Evolutionary conservation across 345 rosid species (phyloP), one percentile per base, ranked within the genome.

Genomic region (Cardamine chenopodiifolia): DNA sequence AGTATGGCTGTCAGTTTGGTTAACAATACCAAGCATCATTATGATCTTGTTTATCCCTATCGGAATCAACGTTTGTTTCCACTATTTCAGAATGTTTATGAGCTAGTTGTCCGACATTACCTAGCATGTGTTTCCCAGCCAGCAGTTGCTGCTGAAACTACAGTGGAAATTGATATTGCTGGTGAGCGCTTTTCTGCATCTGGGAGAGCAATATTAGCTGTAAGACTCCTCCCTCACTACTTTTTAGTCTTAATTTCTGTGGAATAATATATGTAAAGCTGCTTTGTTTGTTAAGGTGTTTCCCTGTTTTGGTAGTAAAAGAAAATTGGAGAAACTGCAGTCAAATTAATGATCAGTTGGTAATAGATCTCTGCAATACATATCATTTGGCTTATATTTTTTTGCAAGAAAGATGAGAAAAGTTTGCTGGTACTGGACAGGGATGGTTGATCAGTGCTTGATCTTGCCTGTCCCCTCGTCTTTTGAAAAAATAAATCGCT

Each of bases 61-160:
- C 35, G 31, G 64, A 54, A 1, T 14, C 40, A 76, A 60, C 7
- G 3, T 6, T 34, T 50, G 40, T 53, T 23, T 39, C 14, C 62
- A 67, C 58, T 78, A 71, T 68, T 49, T 60, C 87, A 94, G 99
- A 90, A 81, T 83, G 78, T 94, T 62, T 94, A 94, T 82, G 97
- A 92, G 78, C 79, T 95, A 79, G 97, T 95, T 60, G 99, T 92
- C 82, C 97, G 97, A 31, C 99, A 95, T 81, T 95, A 87, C 74
- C 82, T 95, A 75, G 99, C 97, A 48, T 95, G 99, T 80, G 97
- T 95, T 78, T 95, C 99, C 2, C 92, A 87, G 82, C 97, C 99
- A 66, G 99, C 99, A 32, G 80, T 92, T 26, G 97, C 96, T 75
- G 99, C 97, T 72, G 99, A 95, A 83, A 95, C 99, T 23, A 81